phyloP scores from a whole-genome alignment of 306 rosid genomes.

The Psophocarpus tetragonolobus region DNA sequence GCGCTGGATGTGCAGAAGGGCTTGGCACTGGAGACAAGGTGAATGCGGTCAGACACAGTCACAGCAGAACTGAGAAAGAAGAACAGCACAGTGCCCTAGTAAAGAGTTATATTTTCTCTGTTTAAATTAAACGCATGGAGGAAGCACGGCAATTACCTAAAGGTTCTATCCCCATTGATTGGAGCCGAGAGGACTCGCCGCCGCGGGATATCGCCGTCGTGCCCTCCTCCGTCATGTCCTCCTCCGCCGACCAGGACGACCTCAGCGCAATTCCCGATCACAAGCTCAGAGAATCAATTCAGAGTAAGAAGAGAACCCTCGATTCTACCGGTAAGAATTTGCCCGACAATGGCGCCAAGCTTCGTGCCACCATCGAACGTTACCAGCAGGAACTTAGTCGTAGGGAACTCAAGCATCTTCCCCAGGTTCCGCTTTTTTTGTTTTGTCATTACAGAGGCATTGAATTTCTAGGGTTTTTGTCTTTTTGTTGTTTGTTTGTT shows the following conservation, averaged over 20 bases:
- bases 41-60: too few relatives aligned
- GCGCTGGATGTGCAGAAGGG: too few relatives aligned
- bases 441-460: neutral
- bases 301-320: constrained; percentile 10
- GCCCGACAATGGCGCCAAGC: constrained; percentile 65
- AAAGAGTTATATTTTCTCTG: too few relatives aligned
- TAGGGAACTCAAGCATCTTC: constrained; percentile 41
- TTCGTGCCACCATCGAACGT: constrained; percentile 23
- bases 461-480: neutral
- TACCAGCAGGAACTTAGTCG: constrained; percentile 46
- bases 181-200: neutral
- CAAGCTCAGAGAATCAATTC: constrained; percentile 43
- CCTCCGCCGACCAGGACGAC: constrained; percentile 33
- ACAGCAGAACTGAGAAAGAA: too few relatives aligned
- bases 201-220: constrained; percentile 7
- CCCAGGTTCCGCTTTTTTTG: constrained; percentile 29
- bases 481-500: neutral
- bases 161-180: constrained; percentile 15
- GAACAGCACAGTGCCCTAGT: too few relatives aligned
- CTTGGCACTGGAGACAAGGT: too few relatives aligned
- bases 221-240: constrained; percentile 21
- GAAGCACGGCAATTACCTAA: neutral
- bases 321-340: neutral
- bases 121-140: constrained; percentile 40
- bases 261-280: constrained; percentile 23